A percentile compares a stretch with the other conserved stretches of the same genome.
phyloP scores from a whole-genome alignment of 495 filamentous ascomycete species.

The Aspergillus mulundensis region DNA sequence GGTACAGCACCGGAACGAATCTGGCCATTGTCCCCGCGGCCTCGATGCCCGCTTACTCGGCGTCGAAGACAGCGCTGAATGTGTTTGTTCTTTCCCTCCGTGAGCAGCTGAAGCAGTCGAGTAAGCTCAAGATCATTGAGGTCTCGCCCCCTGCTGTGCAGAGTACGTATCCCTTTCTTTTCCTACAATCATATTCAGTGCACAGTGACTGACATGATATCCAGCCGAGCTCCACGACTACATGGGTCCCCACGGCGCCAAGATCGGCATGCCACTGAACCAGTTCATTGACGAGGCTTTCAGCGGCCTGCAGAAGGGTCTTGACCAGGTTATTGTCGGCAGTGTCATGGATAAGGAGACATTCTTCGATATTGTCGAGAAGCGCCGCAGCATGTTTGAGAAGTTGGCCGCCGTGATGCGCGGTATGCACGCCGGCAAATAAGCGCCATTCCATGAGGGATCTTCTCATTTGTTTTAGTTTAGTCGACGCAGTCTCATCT shows the following conservation, averaged over 20 bases:
- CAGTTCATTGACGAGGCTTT: slow-evolving; percentile 57
- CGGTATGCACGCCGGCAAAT: neutral
- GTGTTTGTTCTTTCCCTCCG: slow-evolving; percentile 52
- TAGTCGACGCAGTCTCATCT: neutral
- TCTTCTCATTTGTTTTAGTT: neutral
- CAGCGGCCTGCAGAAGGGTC: slow-evolving; percentile 43
- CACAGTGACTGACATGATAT: neutral
- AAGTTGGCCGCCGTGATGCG: slow-evolving; percentile 25
- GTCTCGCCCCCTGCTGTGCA: slow-evolving; percentile 64
- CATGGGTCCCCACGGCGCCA: slow-evolving; percentile 32
- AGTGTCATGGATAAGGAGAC: slow-evolving; percentile 24
- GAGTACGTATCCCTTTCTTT: slow-evolving; percentile 30
- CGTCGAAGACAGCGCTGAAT: slow-evolving; percentile 44
- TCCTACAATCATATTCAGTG: neutral
- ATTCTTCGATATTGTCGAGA: slow-evolving; percentile 32
- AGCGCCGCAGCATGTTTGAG: slow-evolving; percentile 30
- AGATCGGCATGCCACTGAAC: slow-evolving; percentile 57
- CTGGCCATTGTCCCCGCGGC: slow-evolving; percentile 38
- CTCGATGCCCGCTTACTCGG: slow-evolving; percentile 37
- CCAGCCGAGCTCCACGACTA: slow-evolving; percentile 43
- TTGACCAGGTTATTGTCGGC: slow-evolving; percentile 41
- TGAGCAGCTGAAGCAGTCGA: slow-evolving; percentile 49
- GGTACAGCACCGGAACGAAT: slow-evolving; percentile 37
- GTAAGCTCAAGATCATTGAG: slow-evolving; percentile 57
- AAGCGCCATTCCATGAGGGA: neutral